These are phyloP conservation scores for Fusarium penzigii DNA, from an alignment of 2,329 filamentous ascomycete genomes.

Conservation along the genomic window DNA sequence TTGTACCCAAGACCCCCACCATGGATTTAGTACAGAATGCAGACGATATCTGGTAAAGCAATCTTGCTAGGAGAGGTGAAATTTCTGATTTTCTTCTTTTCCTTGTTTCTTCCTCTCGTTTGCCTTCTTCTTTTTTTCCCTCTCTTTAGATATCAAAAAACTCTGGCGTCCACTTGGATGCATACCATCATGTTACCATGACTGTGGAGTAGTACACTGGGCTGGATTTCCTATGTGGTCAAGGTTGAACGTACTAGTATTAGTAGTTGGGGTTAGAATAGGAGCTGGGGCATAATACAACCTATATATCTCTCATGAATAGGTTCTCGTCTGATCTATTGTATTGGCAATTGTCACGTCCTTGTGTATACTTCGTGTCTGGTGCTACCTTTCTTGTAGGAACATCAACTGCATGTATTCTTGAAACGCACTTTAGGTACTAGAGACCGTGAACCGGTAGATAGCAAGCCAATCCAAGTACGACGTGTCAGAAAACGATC, in stretches of 20 bases:
- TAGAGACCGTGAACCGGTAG: too few species aligned
- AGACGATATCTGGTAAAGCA: constrained; percentile 63
- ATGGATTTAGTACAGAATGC: constrained; percentile 61
- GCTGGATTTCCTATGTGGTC: constrained; percentile 8
- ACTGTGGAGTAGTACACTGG: constrained; percentile 11
- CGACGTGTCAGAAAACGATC: neutral
- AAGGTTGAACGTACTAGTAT: constrained; percentile 4
- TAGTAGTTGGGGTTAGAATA: neutral
- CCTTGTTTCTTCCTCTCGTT: too few species aligned
- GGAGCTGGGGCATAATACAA: neutral
- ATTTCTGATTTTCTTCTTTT: constrained; percentile 10
- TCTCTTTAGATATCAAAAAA: constrained; percentile 29
- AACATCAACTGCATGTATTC: too few species aligned
- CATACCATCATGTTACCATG: constrained; percentile 26
- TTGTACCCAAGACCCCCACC: constrained; percentile 64
- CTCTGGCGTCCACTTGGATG: constrained; percentile 8
- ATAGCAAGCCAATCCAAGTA: neutral
- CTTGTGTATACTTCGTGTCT: neutral
- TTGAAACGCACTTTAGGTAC: neutral
- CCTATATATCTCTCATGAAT: neutral
- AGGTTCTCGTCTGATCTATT: neutral
- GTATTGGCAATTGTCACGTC: neutral
- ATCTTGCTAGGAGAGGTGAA: constrained; percentile 4
- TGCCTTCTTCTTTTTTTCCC: neutral
- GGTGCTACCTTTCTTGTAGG: too few species aligned